Conservation (phyloP, 176 grass and related monocot species). For the Aegilops longissima region DNA sequence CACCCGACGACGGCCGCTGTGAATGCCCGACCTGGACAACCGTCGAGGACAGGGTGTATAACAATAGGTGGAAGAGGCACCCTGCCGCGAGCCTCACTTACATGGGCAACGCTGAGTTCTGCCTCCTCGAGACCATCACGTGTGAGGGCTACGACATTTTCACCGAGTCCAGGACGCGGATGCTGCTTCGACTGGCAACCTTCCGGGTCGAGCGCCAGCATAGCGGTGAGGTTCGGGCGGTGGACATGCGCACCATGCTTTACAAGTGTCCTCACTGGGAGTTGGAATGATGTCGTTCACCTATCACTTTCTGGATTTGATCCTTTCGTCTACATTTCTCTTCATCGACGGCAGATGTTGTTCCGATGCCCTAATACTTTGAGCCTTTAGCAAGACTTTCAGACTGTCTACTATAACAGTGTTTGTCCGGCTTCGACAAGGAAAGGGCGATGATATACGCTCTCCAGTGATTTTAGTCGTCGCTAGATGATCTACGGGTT, state of each 20-base stretch:
- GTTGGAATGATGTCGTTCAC: background rate
- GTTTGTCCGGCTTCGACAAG: too few relatives aligned
- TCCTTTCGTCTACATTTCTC: too few relatives aligned
- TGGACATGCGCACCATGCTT: background rate
- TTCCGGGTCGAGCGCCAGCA: background rate
- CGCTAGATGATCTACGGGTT: too few relatives aligned
- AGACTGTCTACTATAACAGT: too few relatives aligned
- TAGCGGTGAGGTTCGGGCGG: background rate
- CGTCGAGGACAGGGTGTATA: background rate
- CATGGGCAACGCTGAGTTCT: conserved; percentile 10
- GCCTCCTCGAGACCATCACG: background rate
- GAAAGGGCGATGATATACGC: too few relatives aligned
- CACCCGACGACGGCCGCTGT: background rate
- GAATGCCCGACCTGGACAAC: background rate
- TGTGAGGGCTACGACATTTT: background rate
- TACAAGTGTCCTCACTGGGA: background rate
- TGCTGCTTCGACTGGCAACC: background rate
- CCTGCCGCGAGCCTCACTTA: background rate
- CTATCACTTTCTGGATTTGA: background rate
- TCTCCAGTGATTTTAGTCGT: too few relatives aligned
- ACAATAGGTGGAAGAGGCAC: background rate
- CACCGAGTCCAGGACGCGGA: background rate
- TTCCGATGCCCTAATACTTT: too few relatives aligned
- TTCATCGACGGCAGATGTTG: too few relatives aligned
- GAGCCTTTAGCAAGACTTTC: too few relatives aligned